A percentile compares a stretch with the other conserved stretches of the same genome.
Evolutionary conservation across 2,329 filamentous ascomycete genomes (phyloP).

Genomic region (Fusarium metavorans): DNA sequence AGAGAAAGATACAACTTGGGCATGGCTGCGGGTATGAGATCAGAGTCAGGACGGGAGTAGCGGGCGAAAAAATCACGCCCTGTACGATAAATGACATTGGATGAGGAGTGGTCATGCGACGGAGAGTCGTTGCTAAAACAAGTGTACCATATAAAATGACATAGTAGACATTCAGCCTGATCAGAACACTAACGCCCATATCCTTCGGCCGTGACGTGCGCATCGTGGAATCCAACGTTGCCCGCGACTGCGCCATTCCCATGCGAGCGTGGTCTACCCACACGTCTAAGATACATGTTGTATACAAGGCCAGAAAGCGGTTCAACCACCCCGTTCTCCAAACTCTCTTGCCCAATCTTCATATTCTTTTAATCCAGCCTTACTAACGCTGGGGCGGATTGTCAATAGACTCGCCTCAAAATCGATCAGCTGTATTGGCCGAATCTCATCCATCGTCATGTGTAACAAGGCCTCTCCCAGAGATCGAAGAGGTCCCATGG

Average conservation of each 20-base stretch:
- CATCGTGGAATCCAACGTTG: constrained; percentile 1
- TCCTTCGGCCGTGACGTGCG: constrained; percentile 10
- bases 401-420: constrained; percentile 86
- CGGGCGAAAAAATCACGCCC: constrained; percentile 7
- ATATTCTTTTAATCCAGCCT: constrained; percentile 85
- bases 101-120: constrained; percentile 19
- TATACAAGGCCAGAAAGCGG: constrained; percentile 18
- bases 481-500: constrained; percentile 93
- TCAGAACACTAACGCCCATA: constrained; percentile 15
- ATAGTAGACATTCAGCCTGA: constrained; percentile 26
- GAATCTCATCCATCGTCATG: constrained; percentile 94
- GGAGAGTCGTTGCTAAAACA: constrained; percentile 26
- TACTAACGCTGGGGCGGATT: constrained; percentile 91
- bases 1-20: constrained; percentile 5
- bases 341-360: constrained; percentile 96
- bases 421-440: constrained; percentile 84
- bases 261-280: neutral
- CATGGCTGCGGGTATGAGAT: neutral
- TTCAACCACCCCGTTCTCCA: constrained; percentile 86
- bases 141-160: constrained; percentile 40
- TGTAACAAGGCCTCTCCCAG: constrained; percentile 89
- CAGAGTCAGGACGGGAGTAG: constrained; percentile 1
- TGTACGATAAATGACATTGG: constrained; percentile 37
- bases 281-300: constrained; percentile 27
- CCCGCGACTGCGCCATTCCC: constrained; percentile 10